These are phyloP conservation scores for Staphylotrichum tortipilum DNA, from an alignment of 495 filamentous ascomycete genomes.

Conservation along the genomic window DNA sequence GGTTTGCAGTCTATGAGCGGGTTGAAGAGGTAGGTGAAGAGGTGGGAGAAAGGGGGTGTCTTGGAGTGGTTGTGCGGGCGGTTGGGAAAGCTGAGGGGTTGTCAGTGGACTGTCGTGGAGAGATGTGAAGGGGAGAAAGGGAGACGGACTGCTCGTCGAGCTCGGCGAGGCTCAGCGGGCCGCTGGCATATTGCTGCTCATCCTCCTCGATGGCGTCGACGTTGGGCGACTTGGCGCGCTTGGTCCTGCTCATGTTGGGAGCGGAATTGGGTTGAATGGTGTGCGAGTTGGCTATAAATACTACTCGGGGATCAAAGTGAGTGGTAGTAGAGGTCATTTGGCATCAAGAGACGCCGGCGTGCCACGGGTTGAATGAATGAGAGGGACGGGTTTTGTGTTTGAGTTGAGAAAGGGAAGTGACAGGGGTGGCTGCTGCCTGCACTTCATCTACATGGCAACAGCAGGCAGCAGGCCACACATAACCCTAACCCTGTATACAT, in stretches of 20 bases:
- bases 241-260: conserved; percentile 16
- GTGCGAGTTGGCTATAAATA: background rate
- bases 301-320: background rate
- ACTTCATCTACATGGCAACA: no score
- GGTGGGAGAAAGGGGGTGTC: conserved; percentile 75
- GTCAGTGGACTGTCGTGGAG: no score
- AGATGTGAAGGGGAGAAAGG: background rate
- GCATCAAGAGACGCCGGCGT: background rate
- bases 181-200: conserved; percentile 39
- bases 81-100: conserved; percentile 59
- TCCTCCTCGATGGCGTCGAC: conserved; percentile 45
- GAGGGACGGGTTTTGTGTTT: background rate
- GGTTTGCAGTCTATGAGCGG: conserved; percentile 79
- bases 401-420: background rate
- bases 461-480: no score
- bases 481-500: no score
- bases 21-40: conserved; percentile 74
- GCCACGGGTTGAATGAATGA: background rate
- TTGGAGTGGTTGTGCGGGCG: conserved; percentile 69
- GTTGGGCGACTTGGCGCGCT: conserved; percentile 33
- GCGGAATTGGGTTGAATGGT: background rate
- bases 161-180: conserved; percentile 39
- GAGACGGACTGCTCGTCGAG: conserved; percentile 53
- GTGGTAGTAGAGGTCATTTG: background rate
- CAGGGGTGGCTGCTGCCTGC: conserved; percentile 2